A percentile compares a stretch with the other conserved stretches of the same genome.
Evolutionary conservation across 805 yeast genomes (phyloP).

Genomic region (Candida khao-thaluensis): DNA sequence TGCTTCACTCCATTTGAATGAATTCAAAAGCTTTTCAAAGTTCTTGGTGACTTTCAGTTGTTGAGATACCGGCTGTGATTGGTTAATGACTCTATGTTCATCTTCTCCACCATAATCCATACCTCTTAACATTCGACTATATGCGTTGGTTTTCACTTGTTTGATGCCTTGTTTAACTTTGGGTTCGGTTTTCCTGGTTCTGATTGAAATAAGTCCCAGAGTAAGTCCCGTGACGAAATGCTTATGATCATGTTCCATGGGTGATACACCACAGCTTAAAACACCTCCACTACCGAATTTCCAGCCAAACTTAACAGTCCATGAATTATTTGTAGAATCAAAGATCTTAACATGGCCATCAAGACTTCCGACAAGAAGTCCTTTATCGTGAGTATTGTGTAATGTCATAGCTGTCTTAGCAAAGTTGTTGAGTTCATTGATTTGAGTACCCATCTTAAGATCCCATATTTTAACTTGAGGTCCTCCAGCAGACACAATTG

Average conservation of each 20-base stretch:
- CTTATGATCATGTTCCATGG: slow-evolving; percentile 53
- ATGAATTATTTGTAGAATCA: slow-evolving; percentile 66
- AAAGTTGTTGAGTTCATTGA: slow-evolving; percentile 78
- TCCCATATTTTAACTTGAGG: slow-evolving; percentile 90
- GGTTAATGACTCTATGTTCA: slow-evolving; percentile 69
- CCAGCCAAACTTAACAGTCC: slow-evolving; percentile 96
- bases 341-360: slow-evolving; percentile 98
- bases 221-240: slow-evolving; percentile 92
- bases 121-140: slow-evolving; percentile 84
- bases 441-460: slow-evolving; percentile 68
- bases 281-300: slow-evolving; percentile 90
- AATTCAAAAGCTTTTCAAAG: slow-evolving; percentile 80
- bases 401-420: slow-evolving; percentile 91
- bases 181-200: slow-evolving; percentile 78
- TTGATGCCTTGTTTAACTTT: slow-evolving; percentile 51
- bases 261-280: slow-evolving; percentile 84
- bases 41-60: slow-evolving; percentile 65
- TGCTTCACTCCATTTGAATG: slow-evolving; percentile 92
- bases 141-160: slow-evolving; percentile 56
- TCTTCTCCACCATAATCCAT: slow-evolving; percentile 87
- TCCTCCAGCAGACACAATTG: slow-evolving; percentile 78
- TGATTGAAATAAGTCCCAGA: slow-evolving; percentile 82
- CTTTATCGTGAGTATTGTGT: slow-evolving; percentile 68
- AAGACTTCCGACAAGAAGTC: slow-evolving; percentile 88
- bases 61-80: slow-evolving; percentile 39